Evolutionary conservation across 2,329 filamentous ascomycete species (phyloP), one percentile per base, ranked within the genome.

Genomic region (Epicoccum sorghinum): DNA sequence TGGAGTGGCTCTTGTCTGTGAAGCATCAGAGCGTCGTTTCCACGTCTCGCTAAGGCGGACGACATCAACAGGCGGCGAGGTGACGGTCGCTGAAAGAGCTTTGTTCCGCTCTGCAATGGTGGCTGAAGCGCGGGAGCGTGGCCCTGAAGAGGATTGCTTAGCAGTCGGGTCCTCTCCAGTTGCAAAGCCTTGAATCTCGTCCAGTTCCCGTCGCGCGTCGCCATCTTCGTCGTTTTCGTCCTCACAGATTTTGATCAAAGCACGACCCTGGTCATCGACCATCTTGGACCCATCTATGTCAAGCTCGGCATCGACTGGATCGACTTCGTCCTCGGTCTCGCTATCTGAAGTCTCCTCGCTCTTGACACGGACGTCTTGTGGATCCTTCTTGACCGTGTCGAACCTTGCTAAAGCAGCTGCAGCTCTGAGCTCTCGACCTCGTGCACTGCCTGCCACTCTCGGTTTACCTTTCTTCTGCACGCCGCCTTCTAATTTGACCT

Each of bases 351-450:
- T 53, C 10, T 67, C 61, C 29, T 78, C 75, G 14, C 78, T 73
- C 35, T 76, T 73, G 14, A 75, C 56, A 0, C 33, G 36, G 2
- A 53, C 61, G 9, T 77, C 82, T 29, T 51, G 41, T 39, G 22
- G 3, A 40, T 82, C 76, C 52, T 77, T 74, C 74, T 79, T 78
- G 7, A 68, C 66, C 3, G 73, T 73, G 10, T 85, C 88, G 53
- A 93, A 91, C 10, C 90, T 80, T 12, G 89, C 89, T 61, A 93
- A 71, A 1, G 90, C 90, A 2, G 90, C 90, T 5, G 89, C 89
- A 2, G 89, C 90, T 51, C 90, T 79, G 9, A 95, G 77, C 45
- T 93, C 90, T 55, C 90, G 80, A 0, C 90, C 90, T 54, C 90
- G 79, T 42, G 86, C 87, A 68, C 90, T 93, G 8, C 83, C 83